Evolutionary conservation across 805 yeast species (phyloP).

Genomic region (Sugiyamaella chiloensis): DNA sequence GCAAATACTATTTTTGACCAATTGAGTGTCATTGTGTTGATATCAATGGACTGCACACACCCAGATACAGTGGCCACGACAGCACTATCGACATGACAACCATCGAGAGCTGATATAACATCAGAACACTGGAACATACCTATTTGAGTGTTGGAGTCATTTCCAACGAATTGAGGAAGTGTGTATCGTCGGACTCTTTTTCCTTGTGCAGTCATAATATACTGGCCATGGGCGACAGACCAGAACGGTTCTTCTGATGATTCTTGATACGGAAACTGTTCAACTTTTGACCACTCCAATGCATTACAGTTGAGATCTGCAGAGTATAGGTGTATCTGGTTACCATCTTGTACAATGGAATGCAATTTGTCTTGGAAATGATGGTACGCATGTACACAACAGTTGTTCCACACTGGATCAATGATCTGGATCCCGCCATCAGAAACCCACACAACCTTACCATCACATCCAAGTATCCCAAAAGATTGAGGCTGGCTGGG

Average conservation of each 20-base stretch:
- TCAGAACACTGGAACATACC: background rate
- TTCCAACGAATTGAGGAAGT: background rate
- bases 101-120: background rate
- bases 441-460: constrained; percentile 16
- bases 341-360: constrained; percentile 6
- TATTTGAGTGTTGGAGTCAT: background rate
- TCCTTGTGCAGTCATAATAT: background rate
- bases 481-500: constrained; percentile 12
- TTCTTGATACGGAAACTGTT: background rate
- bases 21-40: background rate
- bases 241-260: background rate
- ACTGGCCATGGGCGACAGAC: background rate
- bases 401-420: constrained; percentile 9
- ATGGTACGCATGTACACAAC: background rate
- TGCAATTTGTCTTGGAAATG: constrained; percentile 2
- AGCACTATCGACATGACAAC: background rate
- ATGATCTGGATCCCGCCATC: constrained; percentile 17
- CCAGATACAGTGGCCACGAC: background rate
- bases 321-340: background rate
- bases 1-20: constrained; percentile 2
- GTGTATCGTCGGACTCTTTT: background rate
- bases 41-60: background rate
- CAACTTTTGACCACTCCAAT: background rate
- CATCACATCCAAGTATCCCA: constrained; percentile 17
- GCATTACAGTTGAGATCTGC: background rate